Evolutionary conservation across 805 yeast species (phyloP), one percentile per base, ranked within the genome.

Genomic region (Diddensiella caesifluorescens): DNA sequence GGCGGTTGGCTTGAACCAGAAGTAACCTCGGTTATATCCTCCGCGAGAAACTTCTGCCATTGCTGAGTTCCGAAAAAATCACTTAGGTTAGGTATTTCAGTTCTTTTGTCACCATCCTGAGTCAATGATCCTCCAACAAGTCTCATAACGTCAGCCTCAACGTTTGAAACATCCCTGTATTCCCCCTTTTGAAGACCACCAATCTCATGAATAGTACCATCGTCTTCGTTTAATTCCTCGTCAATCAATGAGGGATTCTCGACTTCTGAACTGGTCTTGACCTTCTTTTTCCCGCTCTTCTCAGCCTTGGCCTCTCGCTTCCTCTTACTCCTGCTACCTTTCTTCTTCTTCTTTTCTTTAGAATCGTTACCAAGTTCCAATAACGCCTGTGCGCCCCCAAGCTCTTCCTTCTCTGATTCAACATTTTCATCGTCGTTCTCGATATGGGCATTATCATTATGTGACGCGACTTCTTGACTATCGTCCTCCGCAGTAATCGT

Each of bases 131-230:
- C 83, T 15, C 83, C 86, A 10, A 82, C 90, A 51, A 75, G 75
- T 42, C 75, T 71, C 75, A 83, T 70, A 13, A 83, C 88, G 0
- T 88, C 92, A 13, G 83, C 92, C 53, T 82, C 92, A 2, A 82
- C 92, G 10, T 41, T 37, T 16, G 44, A 40, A n/a, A 33, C 45
- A 16, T 38, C 45, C 7, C 37, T 30, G 23, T 44, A 38, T 22
- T 43, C 48, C 10, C 22, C 35, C 33, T 19, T 32, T 18, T n/a
- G n/a, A n/a, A n/a, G n/a, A n/a, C n/a, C n/a, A n/a, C n/a, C n/a
- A n/a, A n/a, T n/a, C n/a, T n/a, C n/a, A n/a, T n/a, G n/a, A n/a
- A n/a, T n/a, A n/a, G n/a, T n/a, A n/a, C n/a, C n/a, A n/a, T n/a
- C 29, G 18, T 26, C 22, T 23, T 13, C 13, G 18, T 15, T 15